Percentiles rank a stretch among this genome's conserved stretches.
Evolutionary conservation across 805 yeast genomes (phyloP).

Genomic region (Ogataea trehaloabstinens): DNA sequence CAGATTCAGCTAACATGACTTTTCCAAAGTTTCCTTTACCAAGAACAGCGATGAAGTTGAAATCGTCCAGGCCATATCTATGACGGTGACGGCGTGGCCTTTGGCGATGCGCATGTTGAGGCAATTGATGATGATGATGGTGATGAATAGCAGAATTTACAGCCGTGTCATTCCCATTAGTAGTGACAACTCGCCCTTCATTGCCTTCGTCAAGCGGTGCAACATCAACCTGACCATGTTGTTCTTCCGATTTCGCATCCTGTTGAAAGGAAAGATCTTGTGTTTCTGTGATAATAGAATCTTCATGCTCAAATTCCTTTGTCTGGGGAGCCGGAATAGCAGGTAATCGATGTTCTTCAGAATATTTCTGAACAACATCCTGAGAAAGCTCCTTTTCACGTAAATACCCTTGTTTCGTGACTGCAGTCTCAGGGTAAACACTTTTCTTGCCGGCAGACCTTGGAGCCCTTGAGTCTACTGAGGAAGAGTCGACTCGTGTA

Average conservation of each 20-base stretch:
- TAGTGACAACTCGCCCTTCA: background rate
- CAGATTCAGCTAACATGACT: constrained; percentile 94
- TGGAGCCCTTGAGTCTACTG: constrained; percentile 15
- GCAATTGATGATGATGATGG: constrained; percentile 5
- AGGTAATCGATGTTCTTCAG: constrained; percentile 18
- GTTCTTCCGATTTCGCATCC: background rate
- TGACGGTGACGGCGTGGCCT: constrained; percentile 48
- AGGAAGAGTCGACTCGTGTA: constrained; percentile 6
- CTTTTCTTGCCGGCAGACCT: constrained; percentile 16
- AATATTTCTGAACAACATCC: constrained; percentile 6
- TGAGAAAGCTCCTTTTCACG: constrained; percentile 6
- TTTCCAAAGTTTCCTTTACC: constrained; percentile 99
- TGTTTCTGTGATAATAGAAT: background rate
- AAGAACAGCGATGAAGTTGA: constrained; percentile 87
- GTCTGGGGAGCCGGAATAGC: constrained; percentile 10
- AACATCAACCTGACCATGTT: no score
- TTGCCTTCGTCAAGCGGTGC: background rate
- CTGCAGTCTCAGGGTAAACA: constrained; percentile 25
- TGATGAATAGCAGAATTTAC: background rate
- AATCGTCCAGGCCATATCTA: constrained; percentile 90
- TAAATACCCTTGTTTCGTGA: constrained; percentile 17
- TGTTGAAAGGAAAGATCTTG: background rate
- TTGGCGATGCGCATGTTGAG: constrained; percentile 29
- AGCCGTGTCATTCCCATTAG: background rate
- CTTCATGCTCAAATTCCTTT: constrained; percentile 3